Conservation (phyloP, 352 stramenopile species). For the Thraustochytrium sp. region DNA sequence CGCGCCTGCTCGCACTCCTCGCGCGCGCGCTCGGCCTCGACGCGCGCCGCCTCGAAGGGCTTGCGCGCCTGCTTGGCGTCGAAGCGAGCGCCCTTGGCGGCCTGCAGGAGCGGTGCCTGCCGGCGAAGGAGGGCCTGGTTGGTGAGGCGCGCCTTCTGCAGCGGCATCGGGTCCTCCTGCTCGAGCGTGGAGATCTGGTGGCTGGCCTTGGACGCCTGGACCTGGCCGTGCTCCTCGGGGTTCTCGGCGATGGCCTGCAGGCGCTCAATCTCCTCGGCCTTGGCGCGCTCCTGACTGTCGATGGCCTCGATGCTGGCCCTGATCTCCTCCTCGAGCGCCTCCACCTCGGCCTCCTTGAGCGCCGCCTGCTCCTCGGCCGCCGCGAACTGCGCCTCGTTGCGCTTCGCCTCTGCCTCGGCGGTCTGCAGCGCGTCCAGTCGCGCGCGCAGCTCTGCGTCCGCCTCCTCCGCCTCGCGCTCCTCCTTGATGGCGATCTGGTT, state of each 20-base stretch:
- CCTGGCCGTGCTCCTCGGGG: slow-evolving; percentile 5
- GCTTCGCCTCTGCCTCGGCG: slow-evolving; percentile 21
- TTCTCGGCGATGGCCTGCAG: slow-evolving; percentile 23
- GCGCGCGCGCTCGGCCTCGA: not conserved
- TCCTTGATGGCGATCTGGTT: slow-evolving; percentile 28
- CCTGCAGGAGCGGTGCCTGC: slow-evolving; percentile 25
- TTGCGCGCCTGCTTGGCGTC: slow-evolving; percentile 33
- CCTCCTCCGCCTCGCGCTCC: slow-evolving; percentile 36
- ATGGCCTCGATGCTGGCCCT: slow-evolving; percentile 20
- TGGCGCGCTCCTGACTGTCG: slow-evolving; percentile 14
- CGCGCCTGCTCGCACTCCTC: not conserved
- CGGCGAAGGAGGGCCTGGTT: slow-evolving; percentile 16
- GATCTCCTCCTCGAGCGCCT: slow-evolving; percentile 33
- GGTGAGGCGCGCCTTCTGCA: slow-evolving; percentile 34
- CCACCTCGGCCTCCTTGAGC: not conserved
- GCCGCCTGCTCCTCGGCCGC: not conserved
- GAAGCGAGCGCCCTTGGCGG: slow-evolving; percentile 24
- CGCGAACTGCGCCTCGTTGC: not conserved
- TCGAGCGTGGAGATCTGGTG: slow-evolving; percentile 25
- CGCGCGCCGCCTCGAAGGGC: slow-evolving; percentile 6
- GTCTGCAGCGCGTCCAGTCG: not conserved
- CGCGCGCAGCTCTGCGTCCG: slow-evolving; percentile 18
- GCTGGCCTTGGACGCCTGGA: slow-evolving; percentile 21
- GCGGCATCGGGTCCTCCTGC: slow-evolving; percentile 17
- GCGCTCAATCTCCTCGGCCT: slow-evolving; percentile 27